phyloP scores from a whole-genome alignment of 768 basidiomycete genomes.

The Rhodotorula babjevae region DNA sequence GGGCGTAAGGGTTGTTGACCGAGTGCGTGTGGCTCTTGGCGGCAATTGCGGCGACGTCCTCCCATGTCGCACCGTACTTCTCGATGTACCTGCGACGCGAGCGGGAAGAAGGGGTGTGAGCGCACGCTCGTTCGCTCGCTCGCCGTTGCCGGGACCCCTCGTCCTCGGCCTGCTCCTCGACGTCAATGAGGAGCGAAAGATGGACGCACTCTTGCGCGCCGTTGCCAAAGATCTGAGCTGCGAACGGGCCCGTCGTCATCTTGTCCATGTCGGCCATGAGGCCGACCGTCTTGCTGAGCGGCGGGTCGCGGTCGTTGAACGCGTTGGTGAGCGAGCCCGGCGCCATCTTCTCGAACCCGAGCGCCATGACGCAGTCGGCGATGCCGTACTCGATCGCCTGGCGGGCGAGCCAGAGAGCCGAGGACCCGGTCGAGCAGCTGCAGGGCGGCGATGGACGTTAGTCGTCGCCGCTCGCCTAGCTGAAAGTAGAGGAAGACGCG shows the following conservation, averaged over 20 bases:
- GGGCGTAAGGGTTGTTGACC: constrained; percentile 75
- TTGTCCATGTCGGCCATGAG: constrained; percentile 28
- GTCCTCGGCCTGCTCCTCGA: no score
- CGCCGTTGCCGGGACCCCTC: no score
- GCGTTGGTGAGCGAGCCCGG: constrained; percentile 36
- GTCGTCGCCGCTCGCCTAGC: no score
- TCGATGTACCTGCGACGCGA: constrained; percentile 52
- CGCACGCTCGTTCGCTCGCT: no score
- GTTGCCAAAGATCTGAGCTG: constrained; percentile 71
- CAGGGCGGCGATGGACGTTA: background rate
- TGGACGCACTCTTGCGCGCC: constrained; percentile 58
- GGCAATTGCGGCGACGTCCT: constrained; percentile 66
- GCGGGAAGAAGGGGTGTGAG: background rate
- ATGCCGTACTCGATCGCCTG: constrained; percentile 65
- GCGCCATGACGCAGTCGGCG: constrained; percentile 69
- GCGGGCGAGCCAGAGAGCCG: constrained; percentile 68
- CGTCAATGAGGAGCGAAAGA: background rate
- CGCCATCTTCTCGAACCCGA: constrained; percentile 69
- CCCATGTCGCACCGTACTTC: constrained; percentile 64
- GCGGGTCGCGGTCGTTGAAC: constrained; percentile 33
- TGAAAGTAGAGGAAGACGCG: background rate
- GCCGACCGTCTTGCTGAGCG: constrained; percentile 35
- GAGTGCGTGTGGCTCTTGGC: constrained; percentile 81
- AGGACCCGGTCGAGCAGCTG: constrained; percentile 68
- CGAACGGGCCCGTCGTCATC: constrained; percentile 41